Conservation (phyloP, 139 green algal species). For the Zygnema cylindricum region DNA sequence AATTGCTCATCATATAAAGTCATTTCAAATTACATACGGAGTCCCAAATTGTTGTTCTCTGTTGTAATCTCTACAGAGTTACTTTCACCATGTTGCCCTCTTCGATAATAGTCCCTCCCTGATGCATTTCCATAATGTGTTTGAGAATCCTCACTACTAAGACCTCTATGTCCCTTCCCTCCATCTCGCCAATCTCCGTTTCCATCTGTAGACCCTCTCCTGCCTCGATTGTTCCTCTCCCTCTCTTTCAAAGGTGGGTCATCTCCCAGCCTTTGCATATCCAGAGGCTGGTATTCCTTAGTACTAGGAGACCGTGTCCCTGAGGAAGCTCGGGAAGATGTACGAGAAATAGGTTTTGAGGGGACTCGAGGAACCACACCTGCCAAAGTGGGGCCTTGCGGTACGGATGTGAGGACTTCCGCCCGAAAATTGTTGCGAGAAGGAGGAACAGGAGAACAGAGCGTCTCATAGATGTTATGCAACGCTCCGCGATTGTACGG, state of each 20-base stretch:
- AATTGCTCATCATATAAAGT: no score
- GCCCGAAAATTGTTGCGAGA: slow-evolving; percentile 60
- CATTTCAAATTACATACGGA: background rate
- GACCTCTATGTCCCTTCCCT: background rate
- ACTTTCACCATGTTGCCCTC: background rate
- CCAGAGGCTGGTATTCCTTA: slow-evolving; percentile 7
- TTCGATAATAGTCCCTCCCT: background rate
- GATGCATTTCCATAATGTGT: background rate
- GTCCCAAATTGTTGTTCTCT: background rate
- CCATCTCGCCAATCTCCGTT: background rate
- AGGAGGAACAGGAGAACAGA: slow-evolving; percentile 45
- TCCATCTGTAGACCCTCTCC: background rate
- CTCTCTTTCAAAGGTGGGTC: background rate
- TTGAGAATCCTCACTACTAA: background rate
- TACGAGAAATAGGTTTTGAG: background rate
- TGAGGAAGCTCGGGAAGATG: background rate
- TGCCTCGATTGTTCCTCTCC: background rate
- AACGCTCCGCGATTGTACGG: slow-evolving; percentile 72
- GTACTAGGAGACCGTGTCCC: slow-evolving; percentile 7
- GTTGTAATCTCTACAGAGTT: background rate
- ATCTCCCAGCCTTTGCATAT: background rate
- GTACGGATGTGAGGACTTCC: background rate
- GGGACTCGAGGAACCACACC: background rate
- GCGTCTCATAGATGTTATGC: slow-evolving; percentile 73
- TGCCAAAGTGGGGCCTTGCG: background rate